These are phyloP conservation scores for Xylariales sp. DNA, from an alignment of 2,329 filamentous ascomycete genomes.

Conservation along the genomic window DNA sequence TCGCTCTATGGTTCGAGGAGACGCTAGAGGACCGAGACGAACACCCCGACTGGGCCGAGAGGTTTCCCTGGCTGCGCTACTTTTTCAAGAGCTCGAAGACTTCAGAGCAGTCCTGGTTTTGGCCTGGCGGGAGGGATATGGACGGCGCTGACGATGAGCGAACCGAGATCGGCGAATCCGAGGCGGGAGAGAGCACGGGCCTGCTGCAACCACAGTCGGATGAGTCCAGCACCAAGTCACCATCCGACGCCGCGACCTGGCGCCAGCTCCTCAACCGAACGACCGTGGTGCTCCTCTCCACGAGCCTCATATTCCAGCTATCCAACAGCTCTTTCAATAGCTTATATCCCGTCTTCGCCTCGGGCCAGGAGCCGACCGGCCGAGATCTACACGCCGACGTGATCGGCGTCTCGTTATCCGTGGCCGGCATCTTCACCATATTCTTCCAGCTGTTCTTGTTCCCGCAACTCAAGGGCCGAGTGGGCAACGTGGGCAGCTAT, in stretches of 20 bases:
- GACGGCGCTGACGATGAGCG: constrained; percentile 39
- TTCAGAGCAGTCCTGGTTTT: constrained; percentile 45
- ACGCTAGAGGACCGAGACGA: constrained; percentile 69
- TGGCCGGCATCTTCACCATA: constrained; percentile 87
- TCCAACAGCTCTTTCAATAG: constrained; percentile 96
- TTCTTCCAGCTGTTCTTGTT: constrained; percentile 90
- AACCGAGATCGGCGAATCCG: constrained; percentile 41
- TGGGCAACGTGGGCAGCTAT: constrained; percentile 90
- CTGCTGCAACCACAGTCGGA: constrained; percentile 50
- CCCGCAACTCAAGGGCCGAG: constrained; percentile 77
- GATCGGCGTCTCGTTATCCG: constrained; percentile 86
- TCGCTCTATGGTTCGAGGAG: constrained; percentile 87
- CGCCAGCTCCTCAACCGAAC: constrained; percentile 79
- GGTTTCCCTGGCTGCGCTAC: constrained; percentile 50
- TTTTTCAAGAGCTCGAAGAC: constrained; percentile 38
- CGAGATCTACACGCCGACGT: constrained; percentile 79
- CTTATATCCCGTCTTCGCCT: constrained; percentile 91
- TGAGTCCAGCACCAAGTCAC: constrained; percentile 51
- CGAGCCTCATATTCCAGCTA: constrained; percentile 93
- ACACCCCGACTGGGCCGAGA: constrained; percentile 49
- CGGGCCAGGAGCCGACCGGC: constrained; percentile 79
- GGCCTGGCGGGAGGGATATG: constrained; percentile 39
- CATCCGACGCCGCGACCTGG: constrained; percentile 62
- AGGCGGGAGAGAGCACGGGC: constrained; percentile 41
- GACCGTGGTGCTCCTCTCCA: constrained; percentile 82